Base-by-base conservation (phyloP, 2,329 filamentous ascomycete species). In the Fusarium vanettenii region DNA sequence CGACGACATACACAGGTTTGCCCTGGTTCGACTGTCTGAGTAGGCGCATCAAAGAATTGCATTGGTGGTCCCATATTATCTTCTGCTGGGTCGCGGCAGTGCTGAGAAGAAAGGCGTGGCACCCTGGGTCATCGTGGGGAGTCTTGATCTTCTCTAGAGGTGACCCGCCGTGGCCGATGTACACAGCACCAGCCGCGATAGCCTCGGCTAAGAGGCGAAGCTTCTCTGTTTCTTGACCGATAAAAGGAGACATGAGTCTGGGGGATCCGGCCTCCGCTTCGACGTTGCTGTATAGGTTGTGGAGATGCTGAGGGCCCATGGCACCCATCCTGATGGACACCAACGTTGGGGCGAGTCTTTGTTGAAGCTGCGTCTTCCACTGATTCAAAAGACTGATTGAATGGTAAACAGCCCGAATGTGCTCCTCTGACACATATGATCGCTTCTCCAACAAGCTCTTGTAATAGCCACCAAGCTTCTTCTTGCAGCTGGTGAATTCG, bases 131-230 rank as follows among this genome's bases (percentile, higher is more conserved):
- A 22, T 52, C 39, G 1, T 14, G 22, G 9, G 48, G 45, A 0
- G 59, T 10, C 13, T 5, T 39, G 13, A 65, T 18, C 9, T 45
- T 48, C 0, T 43, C 50, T 0, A 61, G 37, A 25, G 68, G 60
- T 5, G 69, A 39, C 0, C 64, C 75, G 13, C 77, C 77, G 45
- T 70, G 52, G 3, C 73, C 68, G 5, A 78, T 60, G 22, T 77
- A 77, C 6, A 59, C 37, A 11, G 73, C 71, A 4, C 71, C 73
- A 1, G n/a, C 14, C 3, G 14, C 8, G 2, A 52, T 9, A 16
- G 52, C 50, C 1, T 37, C 16, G 7, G 45, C 4, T 3, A 77
- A 37, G 18, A 77, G 64, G 3, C 35, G 39, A 13, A 77, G 67
- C 31, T 76, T 77, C 11, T 67, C 43, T 0, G 25, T 69, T 57